These are phyloP conservation scores for Diaporthe citriasiana DNA, from an alignment of 2,329 filamentous ascomycete species.

Conservation along the genomic window DNA sequence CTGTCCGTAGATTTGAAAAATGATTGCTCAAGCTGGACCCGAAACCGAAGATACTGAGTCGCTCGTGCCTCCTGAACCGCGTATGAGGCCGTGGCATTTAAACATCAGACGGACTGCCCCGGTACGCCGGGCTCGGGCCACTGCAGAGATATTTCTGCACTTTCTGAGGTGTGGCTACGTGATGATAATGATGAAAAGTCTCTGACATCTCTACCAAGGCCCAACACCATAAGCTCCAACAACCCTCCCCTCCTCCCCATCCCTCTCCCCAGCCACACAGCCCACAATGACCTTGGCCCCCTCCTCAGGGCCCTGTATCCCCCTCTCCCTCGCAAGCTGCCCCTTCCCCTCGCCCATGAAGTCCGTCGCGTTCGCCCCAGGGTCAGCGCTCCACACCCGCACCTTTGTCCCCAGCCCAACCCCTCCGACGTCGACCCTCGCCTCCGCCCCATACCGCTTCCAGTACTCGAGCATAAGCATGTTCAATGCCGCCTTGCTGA, in stretches of 20 bases:
- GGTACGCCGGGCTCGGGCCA: neutral
- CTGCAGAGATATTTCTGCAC: too few species aligned
- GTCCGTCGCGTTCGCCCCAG: constrained; percentile 24
- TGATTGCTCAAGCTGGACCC: neutral
- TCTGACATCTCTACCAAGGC: neutral
- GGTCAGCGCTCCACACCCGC: constrained; percentile 32
- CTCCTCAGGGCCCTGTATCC: constrained; percentile 22
- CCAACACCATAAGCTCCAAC: constrained; percentile 20
- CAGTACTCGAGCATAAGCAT: constrained; percentile 47
- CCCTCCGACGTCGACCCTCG: neutral
- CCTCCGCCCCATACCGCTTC: constrained; percentile 29
- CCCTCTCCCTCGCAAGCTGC: constrained; percentile 16
- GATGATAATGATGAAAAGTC: too few species aligned
- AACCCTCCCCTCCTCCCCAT: constrained; percentile 29
- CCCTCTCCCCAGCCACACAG: constrained; percentile 24
- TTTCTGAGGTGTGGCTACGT: too few species aligned
- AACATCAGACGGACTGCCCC: neutral
- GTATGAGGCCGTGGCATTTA: neutral
- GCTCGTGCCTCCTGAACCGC: neutral
- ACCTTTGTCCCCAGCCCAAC: neutral
- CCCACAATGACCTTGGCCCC: constrained; percentile 11
- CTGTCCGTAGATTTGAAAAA: neutral
- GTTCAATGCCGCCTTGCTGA: constrained; percentile 50
- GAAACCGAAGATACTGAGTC: neutral
- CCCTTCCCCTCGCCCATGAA: constrained; percentile 29